Base-by-base conservation (phyloP, 192 early-diverging fungal species). In the Podochytrium sp. region DNA sequence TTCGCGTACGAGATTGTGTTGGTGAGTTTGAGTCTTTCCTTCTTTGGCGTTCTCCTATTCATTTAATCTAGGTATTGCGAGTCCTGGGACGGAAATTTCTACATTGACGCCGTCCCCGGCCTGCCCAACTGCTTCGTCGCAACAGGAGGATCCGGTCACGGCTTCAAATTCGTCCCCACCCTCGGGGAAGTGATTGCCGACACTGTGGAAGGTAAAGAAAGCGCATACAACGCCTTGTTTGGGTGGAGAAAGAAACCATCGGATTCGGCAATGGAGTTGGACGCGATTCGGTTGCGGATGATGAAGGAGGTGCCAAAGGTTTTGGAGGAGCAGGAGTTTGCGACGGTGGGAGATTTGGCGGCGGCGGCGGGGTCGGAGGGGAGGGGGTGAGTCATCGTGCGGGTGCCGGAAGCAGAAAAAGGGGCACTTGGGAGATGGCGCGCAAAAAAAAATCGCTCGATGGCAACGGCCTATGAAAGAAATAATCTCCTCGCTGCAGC, bases 101-200 rank as follows among this genome's bases (percentile, higher is more conserved):
- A 83, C 29, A 78, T 89, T 10, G 50, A 49, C 37, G 64, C 75
- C 29, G 79, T 84, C n/a, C 86, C 88, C 7, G 47, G 73, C 25
- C 64, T 76, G 39, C 30, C 59, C 18, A 73, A 80, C 40, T 42
- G 80, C 12, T 76, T 83, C 51, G 78, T 89, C 40, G 88, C 86
- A 5, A 83, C 84, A 25, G 88, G 88, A 33, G 88, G 85, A 23
- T 83, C 79, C 12, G 88, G 88, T 6, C 88, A 90, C 50, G 88
- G 74, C 2, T 88, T 90, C 80, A 90, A 90, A 78, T 88, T 90
- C 52, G 49, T 80, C 3, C 85, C 87, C 0, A 78, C 83, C 14
- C 63, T 89, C 42, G 87, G 87, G 16, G 73, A 80, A 23, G 75
- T 84, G 25, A 79, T 87, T 32, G 79, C 72, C 1, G 75, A 89